phyloP scores from a whole-genome alignment of 257 asterid species.

The Knoxia roxburghii region DNA sequence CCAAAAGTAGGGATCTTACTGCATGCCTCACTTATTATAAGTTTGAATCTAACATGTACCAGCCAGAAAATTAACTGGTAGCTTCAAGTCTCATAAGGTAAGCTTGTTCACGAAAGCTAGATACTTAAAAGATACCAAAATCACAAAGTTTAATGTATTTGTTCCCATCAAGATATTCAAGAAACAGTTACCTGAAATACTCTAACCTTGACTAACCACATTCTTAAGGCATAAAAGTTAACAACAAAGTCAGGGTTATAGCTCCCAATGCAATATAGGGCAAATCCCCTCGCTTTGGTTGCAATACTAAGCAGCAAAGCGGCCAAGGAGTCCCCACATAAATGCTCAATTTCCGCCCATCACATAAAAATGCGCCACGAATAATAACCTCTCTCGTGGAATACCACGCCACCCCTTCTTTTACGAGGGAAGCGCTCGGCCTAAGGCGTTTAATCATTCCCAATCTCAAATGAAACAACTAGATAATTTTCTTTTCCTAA shows the following conservation, averaged over 20 bases:
- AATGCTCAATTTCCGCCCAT: conserved; percentile 44
- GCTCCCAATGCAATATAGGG: conserved; percentile 9
- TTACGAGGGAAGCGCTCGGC: conserved; percentile 82
- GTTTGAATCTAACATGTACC: not conserved
- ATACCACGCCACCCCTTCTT: conserved; percentile 73
- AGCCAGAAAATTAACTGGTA: not conserved
- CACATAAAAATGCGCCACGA: conserved; percentile 76
- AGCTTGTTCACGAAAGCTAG: not conserved
- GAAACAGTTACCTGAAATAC: not conserved
- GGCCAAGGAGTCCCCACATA: conserved; percentile 13
- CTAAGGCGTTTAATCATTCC: conserved; percentile 41
- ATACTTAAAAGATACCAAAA: not conserved
- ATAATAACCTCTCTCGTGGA: conserved; percentile 61
- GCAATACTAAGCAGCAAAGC: conserved; percentile 18
- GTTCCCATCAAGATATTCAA: too few relatives aligned
- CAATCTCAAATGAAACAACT: not conserved
- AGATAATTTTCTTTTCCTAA: not conserved
- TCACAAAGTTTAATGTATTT: not conserved
- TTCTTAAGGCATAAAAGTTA: not conserved
- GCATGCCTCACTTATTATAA: not conserved
- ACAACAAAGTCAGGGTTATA: not conserved
- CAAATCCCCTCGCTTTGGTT: conserved; percentile 18
- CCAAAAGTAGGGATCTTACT: not conserved
- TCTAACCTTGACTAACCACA: not conserved
- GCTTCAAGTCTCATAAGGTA: not conserved